Conservation (phyloP, 2,329 filamentous ascomycete species). For the Penicillium freii region DNA sequence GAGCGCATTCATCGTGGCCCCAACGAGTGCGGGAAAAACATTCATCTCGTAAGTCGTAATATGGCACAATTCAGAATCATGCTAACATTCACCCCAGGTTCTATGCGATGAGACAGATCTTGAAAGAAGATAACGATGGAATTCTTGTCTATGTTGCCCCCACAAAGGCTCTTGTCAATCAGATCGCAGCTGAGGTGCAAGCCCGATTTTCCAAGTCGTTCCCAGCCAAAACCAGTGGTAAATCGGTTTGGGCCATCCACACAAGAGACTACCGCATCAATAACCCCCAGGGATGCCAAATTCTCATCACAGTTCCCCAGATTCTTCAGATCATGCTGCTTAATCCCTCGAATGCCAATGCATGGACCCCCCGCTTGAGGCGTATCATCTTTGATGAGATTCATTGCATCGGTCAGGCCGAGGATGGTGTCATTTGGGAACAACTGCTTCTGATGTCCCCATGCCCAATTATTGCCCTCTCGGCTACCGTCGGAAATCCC, state of each 20-base stretch:
- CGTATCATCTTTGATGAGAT: constrained; percentile 82
- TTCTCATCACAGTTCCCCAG: constrained; percentile 74
- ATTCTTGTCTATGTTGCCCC: constrained; percentile 77
- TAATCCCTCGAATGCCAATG: constrained; percentile 61
- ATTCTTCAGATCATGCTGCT: constrained; percentile 77
- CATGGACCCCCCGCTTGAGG: constrained; percentile 67
- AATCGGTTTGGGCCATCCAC: constrained; percentile 75
- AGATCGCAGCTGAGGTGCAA: constrained; percentile 76
- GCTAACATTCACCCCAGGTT: constrained; percentile 47
- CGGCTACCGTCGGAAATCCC: constrained; percentile 76
- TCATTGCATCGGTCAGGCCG: constrained; percentile 73
- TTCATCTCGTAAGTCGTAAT: constrained; percentile 59
- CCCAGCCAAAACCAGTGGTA: constrained; percentile 51
- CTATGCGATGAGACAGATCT: constrained; percentile 76
- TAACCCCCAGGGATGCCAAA: constrained; percentile 68
- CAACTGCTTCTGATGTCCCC: constrained; percentile 71
- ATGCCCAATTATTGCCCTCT: constrained; percentile 75
- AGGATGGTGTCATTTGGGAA: constrained; percentile 76
- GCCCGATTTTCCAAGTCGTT: constrained; percentile 69
- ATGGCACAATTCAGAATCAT: not conserved
- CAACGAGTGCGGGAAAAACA: constrained; percentile 76
- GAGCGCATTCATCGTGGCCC: constrained; percentile 72
- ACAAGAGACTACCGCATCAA: constrained; percentile 74
- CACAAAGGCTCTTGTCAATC: constrained; percentile 78
- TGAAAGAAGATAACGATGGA: constrained; percentile 66